Evolutionary conservation across 768 basidiomycete genomes (phyloP).

Genomic region (Tylopilus balloui): DNA sequence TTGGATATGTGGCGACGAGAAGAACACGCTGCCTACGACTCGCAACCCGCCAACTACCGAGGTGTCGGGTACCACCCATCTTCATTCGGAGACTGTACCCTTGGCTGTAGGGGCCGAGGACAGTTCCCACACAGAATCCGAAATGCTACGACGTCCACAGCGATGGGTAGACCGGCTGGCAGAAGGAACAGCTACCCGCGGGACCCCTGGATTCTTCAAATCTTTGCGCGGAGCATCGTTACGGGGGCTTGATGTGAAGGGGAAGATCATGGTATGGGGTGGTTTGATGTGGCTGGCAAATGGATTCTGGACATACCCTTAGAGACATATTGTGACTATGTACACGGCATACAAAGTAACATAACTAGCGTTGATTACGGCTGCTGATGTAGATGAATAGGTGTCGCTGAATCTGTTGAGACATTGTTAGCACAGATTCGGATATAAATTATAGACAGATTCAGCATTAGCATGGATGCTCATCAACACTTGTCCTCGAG

Average conservation of each 20-base stretch:
- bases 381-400: background rate
- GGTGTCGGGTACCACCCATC: background rate
- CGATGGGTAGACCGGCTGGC: slow-evolving; percentile 52
- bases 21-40: slow-evolving; percentile 23
- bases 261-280: slow-evolving; percentile 39
- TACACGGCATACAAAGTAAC: slow-evolving; percentile 3
- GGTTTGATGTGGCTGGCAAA: slow-evolving; percentile 63
- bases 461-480: slow-evolving; percentile 93
- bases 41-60: slow-evolving; percentile 5
- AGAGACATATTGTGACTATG: slow-evolving; percentile 1
- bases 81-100: slow-evolving; percentile 10
- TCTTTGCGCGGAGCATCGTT: slow-evolving; percentile 31
- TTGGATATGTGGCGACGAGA: slow-evolving; percentile 44
- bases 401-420: slow-evolving; percentile 3
- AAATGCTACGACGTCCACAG: slow-evolving; percentile 35
- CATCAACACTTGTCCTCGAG: slow-evolving; percentile 71
- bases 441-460: background rate
- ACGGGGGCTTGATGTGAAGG: slow-evolving; percentile 38
- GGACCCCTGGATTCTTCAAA: slow-evolving; percentile 22
- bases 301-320: slow-evolving; percentile 46
- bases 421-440: slow-evolving; percentile 19
- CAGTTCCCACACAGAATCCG: slow-evolving; percentile 25
- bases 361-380: background rate
- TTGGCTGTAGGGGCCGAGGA: slow-evolving; percentile 4
- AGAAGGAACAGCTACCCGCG: slow-evolving; percentile 27